Percentiles rank a stretch among this genome's conserved stretches.
Evolutionary conservation across 179 eudicot species (phyloP).

Genomic region (Drosera spatulata): DNA sequence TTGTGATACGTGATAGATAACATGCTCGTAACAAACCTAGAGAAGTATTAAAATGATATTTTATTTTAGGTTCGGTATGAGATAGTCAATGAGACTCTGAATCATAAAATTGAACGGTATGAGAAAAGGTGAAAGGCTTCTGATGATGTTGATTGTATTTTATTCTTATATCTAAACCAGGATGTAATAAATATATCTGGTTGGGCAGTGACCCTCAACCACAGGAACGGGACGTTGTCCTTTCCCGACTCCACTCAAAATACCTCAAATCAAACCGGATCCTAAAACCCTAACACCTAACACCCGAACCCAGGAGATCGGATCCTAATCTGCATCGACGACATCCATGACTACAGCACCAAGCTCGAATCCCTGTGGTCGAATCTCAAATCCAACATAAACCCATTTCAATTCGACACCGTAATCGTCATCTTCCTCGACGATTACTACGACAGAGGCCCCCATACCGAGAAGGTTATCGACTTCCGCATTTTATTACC

Average conservation of each 20-base stretch:
- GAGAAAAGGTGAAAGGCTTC: no score
- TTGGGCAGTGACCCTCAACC: no score
- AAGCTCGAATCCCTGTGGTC: conserved; percentile 73
- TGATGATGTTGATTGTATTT: no score
- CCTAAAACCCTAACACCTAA: neutral
- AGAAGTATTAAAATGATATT: no score
- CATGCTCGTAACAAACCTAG: no score
- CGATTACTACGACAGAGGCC: conserved; percentile 90
- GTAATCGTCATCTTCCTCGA: conserved; percentile 69
- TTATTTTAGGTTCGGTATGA: no score
- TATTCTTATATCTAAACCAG: no score
- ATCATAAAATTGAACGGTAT: no score
- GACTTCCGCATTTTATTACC: conserved; percentile 54
- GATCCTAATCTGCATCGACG: conserved; percentile 60
- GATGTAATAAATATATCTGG: no score
- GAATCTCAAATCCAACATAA: conserved; percentile 44
- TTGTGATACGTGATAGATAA: no score
- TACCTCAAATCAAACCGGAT: neutral
- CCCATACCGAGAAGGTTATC: conserved; percentile 45
- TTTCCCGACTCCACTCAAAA: neutral
- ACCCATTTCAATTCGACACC: conserved; percentile 38
- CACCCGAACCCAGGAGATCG: conserved; percentile 13
- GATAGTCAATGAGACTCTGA: no score
- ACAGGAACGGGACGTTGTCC: no score
- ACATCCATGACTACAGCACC: conserved; percentile 58